Evolutionary conservation across 192 early-diverging fungal genomes (phyloP), one percentile per base, ranked within the genome.

Genomic region (Phycomyces nitens): DNA sequence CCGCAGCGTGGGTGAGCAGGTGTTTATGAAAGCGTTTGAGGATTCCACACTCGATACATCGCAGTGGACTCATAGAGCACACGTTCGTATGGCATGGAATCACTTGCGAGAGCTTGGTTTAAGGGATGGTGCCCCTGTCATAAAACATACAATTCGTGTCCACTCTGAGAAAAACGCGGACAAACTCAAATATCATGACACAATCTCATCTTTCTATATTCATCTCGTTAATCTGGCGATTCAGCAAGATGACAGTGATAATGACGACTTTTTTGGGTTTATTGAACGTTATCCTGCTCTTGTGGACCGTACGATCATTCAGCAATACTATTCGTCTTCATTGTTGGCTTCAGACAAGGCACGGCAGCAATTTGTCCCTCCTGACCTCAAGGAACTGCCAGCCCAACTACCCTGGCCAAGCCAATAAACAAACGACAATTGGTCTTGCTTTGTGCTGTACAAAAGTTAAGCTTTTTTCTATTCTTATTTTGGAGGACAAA

Each of bases 71-170:
- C 74, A 76, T 52, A 53, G 74, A n/a, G 69, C 74, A 3, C 74
- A 76, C 51, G 24, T 76, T n/a, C 59, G 74, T n/a, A 68, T 76
- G 65, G 74, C 74, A 39, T 76, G 74, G 74, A 76, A 76, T 53
- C 71, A 71, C 60, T 53, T 76, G 11, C 68, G 74, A 18, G 74
- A 76, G 38, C 41, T 56, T 24, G 62, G 62, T 0, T 38, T 50
- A 20, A 62, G 67, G 22, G 41, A 58, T 53, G 65, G 60, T 16
- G 55, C 27, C 18, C 62, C 67, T 23, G 39, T 71, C 29, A 76
- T 76, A 38, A 76, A 71, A 34, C 47, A 60, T 41, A 60, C 58
- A 0, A 59, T 76, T 18, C 38, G 62, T 12, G 39, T 40, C 16
- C 65, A 71, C 21, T 70, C 66, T 53, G 43, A 42, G 3, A 62